These are phyloP conservation scores for Scheffersomyces lignosus DNA, from an alignment of 805 yeast genomes.

Conservation along the genomic window DNA sequence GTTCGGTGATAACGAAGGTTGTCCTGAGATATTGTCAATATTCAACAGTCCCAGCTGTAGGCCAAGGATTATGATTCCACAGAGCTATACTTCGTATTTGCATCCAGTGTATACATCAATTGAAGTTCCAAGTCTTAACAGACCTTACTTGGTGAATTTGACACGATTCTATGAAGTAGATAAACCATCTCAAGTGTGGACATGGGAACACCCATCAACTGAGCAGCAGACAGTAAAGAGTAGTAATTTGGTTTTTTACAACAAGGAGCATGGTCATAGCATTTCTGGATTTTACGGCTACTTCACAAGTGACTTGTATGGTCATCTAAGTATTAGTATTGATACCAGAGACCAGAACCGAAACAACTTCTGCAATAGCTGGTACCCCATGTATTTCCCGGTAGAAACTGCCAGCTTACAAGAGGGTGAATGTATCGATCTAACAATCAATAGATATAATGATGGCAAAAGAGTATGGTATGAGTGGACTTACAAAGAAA, in stretches of 20 bases:
- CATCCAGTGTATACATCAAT: conserved; percentile 71
- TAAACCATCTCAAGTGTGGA: conserved; percentile 57
- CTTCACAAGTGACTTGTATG: conserved; percentile 70
- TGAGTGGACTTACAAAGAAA: conserved; percentile 22
- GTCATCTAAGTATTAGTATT: conserved; percentile 54
- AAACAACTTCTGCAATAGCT: conserved; percentile 29
- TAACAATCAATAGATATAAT: conserved; percentile 11
- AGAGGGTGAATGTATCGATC: conserved; percentile 7
- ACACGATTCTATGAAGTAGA: conserved; percentile 20
- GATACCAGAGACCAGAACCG: conserved; percentile 5
- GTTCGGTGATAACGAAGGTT: conserved; percentile 87
- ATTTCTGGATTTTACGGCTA: conserved; percentile 77
- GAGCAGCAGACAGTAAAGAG: neutral
- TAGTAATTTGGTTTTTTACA: conserved; percentile 2
- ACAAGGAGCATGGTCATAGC: conserved; percentile 32
- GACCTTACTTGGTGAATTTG: conserved; percentile 25
- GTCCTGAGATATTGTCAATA: conserved; percentile 66
- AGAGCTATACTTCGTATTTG: conserved; percentile 54
- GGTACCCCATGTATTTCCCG: conserved; percentile 42
- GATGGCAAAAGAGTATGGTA: conserved; percentile 19
- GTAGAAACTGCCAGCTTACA: conserved; percentile 12
- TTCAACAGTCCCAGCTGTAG: conserved; percentile 42
- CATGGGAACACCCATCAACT: conserved; percentile 52
- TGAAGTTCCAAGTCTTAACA: neutral
- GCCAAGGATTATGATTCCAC: conserved; percentile 35